Conservation (phyloP, 2,329 filamentous ascomycete species). For the Colletotrichum spaethianum region DNA sequence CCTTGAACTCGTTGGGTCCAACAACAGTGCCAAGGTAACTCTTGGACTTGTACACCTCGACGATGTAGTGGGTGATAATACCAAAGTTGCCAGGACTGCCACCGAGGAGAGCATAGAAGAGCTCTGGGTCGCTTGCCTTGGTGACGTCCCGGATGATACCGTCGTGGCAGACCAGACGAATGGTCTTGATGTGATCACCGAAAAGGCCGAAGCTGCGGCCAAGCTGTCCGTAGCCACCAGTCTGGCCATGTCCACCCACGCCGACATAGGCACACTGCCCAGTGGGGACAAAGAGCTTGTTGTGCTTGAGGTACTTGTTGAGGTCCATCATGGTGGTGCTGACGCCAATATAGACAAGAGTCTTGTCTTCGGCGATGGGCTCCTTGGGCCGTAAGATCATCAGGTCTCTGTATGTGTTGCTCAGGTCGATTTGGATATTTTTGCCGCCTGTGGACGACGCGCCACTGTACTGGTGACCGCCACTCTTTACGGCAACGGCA, state of each 20-base stretch:
- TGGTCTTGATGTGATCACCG: conserved; percentile 66
- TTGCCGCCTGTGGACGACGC: conserved; percentile 60
- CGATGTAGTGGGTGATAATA: conserved; percentile 68
- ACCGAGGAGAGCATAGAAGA: conserved; percentile 72
- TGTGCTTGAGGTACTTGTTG: conserved; percentile 56
- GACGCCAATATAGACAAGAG: conserved; percentile 56
- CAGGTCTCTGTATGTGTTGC: conserved; percentile 53
- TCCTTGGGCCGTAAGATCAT: conserved; percentile 49
- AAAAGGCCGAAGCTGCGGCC: conserved; percentile 66
- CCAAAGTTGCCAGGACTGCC: conserved; percentile 72
- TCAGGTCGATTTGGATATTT: conserved; percentile 63
- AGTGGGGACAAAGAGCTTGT: conserved; percentile 60
- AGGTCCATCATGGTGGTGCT: conserved; percentile 59
- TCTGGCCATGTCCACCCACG: conserved; percentile 63
- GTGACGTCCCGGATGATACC: conserved; percentile 63
- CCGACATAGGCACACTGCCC: conserved; percentile 62
- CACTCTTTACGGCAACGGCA: conserved; percentile 61
- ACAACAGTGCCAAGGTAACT: conserved; percentile 22
- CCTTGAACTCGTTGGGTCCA: conserved; percentile 43
- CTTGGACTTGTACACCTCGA: conserved; percentile 54
- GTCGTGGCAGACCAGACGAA: conserved; percentile 62
- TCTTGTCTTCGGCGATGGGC: conserved; percentile 51
- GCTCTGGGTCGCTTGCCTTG: conserved; percentile 63
- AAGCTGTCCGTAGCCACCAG: conserved; percentile 63
- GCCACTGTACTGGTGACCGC: conserved; percentile 65